These are phyloP conservation scores for Cyathus striatus DNA, from an alignment of 768 basidiomycete genomes.

Conservation along the genomic window DNA sequence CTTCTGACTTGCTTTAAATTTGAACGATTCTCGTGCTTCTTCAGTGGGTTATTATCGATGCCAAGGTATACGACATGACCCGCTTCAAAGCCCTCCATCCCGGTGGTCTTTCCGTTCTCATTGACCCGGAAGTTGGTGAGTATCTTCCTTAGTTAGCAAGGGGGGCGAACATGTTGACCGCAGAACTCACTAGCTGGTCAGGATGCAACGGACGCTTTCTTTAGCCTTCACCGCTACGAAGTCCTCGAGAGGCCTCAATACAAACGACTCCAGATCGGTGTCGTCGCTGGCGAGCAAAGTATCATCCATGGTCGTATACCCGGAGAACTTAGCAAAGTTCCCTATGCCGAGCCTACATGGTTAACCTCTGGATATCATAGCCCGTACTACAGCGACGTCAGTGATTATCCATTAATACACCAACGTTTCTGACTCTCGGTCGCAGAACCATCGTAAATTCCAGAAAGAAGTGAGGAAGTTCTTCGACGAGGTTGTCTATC, in stretches of 20 bases:
- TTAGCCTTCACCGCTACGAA: slow-evolving; percentile 26
- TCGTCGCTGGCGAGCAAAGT: slow-evolving; percentile 21
- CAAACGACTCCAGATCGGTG: slow-evolving; percentile 24
- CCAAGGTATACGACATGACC: slow-evolving; percentile 77
- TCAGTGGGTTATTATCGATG: slow-evolving; percentile 82
- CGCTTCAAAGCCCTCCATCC: slow-evolving; percentile 80
- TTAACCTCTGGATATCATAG: slow-evolving; percentile 23
- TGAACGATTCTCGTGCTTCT: not conserved
- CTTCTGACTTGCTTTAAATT: not conserved
- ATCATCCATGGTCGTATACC: slow-evolving; percentile 18
- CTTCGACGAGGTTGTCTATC: slow-evolving; percentile 62
- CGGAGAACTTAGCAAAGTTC: slow-evolving; percentile 25
- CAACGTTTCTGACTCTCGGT: not conserved
- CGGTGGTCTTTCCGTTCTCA: slow-evolving; percentile 70
- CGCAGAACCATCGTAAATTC: slow-evolving; percentile 52
- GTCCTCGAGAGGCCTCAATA: slow-evolving; percentile 24
- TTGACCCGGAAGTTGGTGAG: slow-evolving; percentile 69
- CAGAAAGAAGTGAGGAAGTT: slow-evolving; percentile 65
- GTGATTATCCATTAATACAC: not conserved
- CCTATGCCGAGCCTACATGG: slow-evolving; percentile 29
- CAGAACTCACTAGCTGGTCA: slow-evolving; percentile 70
- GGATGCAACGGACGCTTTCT: slow-evolving; percentile 40
- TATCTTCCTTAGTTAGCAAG: slow-evolving; percentile 2
- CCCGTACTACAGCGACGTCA: slow-evolving; percentile 22
- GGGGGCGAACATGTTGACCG: too few relatives aligned